Evolutionary conservation across 805 yeast genomes (phyloP).

Genomic region (Brettanomyces sp.): DNA sequence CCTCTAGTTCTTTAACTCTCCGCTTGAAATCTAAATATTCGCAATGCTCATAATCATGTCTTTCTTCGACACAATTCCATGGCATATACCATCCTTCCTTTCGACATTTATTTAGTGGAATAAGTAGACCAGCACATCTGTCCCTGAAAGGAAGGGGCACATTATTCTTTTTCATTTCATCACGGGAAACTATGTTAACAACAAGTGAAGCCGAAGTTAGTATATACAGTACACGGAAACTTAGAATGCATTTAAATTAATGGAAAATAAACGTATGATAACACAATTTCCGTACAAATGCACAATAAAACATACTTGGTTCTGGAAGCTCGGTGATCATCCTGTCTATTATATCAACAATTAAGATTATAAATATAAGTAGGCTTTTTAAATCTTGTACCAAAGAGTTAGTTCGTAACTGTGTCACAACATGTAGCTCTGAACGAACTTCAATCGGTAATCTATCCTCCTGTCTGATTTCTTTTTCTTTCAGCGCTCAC

Average conservation of each 20-base stretch:
- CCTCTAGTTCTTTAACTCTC: constrained; percentile 64
- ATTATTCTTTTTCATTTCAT: constrained; percentile 71
- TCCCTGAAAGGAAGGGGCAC: constrained; percentile 77
- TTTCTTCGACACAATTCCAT: constrained; percentile 68
- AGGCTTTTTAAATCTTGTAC: no score
- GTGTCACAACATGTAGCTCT: no score
- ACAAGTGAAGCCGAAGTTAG: no score
- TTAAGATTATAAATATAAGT: no score
- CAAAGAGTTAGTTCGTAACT: no score
- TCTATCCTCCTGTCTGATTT: no score
- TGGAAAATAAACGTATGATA: no score
- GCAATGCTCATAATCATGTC: constrained; percentile 79
- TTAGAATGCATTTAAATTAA: no score
- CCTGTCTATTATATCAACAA: constrained; percentile 8
- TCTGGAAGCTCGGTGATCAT: constrained; percentile 31
- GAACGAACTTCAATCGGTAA: no score
- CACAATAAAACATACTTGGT: constrained; percentile 26
- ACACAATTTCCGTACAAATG: no score
- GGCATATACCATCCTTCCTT: constrained; percentile 48
- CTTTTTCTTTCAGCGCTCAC: no score
- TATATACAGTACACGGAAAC: background rate
- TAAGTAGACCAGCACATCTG: constrained; percentile 62
- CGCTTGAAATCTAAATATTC: constrained; percentile 74
- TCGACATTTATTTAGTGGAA: constrained; percentile 56
- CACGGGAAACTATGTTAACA: constrained; percentile 50